phyloP scores from a whole-genome alignment of 176 grass and related monocot species.

The Triticum turgidum region DNA sequence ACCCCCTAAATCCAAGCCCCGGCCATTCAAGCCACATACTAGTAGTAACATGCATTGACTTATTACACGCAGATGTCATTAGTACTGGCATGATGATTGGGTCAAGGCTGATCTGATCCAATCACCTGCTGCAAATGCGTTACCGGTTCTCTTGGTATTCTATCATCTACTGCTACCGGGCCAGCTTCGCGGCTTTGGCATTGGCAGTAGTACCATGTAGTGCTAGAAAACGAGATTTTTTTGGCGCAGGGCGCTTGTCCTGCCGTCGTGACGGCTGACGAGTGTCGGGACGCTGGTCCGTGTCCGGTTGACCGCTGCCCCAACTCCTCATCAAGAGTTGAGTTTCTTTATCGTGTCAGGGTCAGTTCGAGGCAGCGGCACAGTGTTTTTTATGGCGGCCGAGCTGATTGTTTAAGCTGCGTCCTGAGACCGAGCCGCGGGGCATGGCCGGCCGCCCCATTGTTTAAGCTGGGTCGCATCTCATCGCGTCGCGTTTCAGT shows the following conservation, averaged over 20 bases:
- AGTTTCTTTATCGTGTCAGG: neutral
- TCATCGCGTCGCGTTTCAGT: neutral
- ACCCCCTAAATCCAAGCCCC: neutral
- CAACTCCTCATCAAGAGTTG: neutral
- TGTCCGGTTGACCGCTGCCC: constrained; percentile 32
- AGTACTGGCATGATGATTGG: constrained; percentile 13
- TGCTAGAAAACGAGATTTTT: neutral
- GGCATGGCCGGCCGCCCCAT: constrained; percentile 14
- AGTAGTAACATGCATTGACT: constrained; percentile 32
- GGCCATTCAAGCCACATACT: constrained; percentile 3
- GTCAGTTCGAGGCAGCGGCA: neutral
- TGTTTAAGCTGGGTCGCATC: constrained; percentile 20
- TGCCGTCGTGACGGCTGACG: constrained; percentile 36
- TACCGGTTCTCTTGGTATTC: neutral
- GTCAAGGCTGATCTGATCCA: neutral
- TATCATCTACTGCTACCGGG: neutral
- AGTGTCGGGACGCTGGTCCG: constrained; percentile 27
- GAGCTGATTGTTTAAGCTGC: neutral
- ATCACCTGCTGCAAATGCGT: neutral
- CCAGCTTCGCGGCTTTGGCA: too few species aligned
- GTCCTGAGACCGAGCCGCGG: neutral
- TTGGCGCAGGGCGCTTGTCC: constrained; percentile 19
- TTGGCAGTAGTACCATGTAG: neutral
- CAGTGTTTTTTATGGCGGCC: neutral
- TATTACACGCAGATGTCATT: constrained; percentile 1